phyloP scores from a whole-genome alignment of 2,329 filamentous ascomycete genomes.

The Fusarium secorum region DNA sequence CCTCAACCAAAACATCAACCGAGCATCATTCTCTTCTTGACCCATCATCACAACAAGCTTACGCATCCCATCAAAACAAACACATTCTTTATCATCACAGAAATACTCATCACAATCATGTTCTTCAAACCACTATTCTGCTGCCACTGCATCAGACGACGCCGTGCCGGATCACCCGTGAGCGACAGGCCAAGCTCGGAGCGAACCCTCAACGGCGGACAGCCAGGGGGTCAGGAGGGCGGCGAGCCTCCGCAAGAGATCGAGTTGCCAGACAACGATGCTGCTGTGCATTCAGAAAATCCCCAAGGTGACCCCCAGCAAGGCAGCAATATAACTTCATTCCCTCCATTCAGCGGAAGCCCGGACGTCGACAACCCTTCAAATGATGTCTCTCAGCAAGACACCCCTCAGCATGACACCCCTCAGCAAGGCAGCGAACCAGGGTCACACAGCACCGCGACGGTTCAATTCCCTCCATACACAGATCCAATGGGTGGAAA shows the following conservation, averaged over 20 bases:
- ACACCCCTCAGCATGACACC: neutral
- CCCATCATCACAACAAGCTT: neutral
- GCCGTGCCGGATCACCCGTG: neutral
- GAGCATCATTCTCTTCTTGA: neutral
- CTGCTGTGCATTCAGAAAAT: neutral
- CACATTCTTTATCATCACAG: neutral
- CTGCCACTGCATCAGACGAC: neutral
- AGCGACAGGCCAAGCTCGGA: neutral
- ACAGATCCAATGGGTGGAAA: neutral
- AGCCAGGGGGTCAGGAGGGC: neutral
- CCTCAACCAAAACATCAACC: neutral
- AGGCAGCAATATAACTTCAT: fast-evolving
- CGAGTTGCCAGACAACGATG: neutral
- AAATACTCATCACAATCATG: neutral
- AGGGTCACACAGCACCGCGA: neutral
- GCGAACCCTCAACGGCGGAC: neutral
- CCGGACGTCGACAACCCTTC: neutral
- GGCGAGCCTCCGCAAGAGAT: neutral
- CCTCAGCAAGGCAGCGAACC: neutral
- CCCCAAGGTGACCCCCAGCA: neutral
- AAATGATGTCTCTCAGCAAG: neutral
- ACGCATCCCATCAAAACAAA: neutral
- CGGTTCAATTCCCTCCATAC: fast-evolving
- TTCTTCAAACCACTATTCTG: neutral
- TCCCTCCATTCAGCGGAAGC: neutral